Base-by-base conservation (phyloP, 2,329 filamentous ascomycete species). In the Botrytis elliptica region DNA sequence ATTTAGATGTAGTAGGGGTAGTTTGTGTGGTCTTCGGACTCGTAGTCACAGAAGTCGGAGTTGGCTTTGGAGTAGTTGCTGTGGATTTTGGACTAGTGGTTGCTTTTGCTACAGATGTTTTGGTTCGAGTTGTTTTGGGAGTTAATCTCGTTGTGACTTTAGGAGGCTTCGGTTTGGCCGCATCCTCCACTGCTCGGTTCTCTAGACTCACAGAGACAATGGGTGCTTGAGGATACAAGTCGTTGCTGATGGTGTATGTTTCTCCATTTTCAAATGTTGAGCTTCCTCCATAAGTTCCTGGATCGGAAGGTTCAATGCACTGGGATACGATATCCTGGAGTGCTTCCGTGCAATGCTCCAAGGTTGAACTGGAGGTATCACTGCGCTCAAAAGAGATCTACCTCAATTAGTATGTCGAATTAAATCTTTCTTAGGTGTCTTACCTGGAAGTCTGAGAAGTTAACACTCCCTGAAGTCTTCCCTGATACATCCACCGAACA, bases 221-320 rank as follows among this genome's bases (percentile, higher is more conserved):
- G 22, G 66, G 66, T 42, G n/a, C 66, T 69, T 44, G 49, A 4
- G 49, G 66, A 57, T 69, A 42, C 3, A 57, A 57, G 4, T 57
- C n/a, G 10, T 59, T 57, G 18, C 29, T 57, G 6, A 69, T 69
- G 1, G 66, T 33, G 40, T 69, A 69, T 22, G 9, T 22, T 57
- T 57, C 66, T 57, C 66, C 66, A 33, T 44, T 69, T 4, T 69
- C 49, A n/a, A 57, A 44, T 69, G 38, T 42, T 40, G n/a, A 42
- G 10, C n/a, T 42, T 25, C 49, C 66, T 33, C 66, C 36, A 57
- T 69, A 69, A 2, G n/a, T 69, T 44, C 66, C 38, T 33, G 36
- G 18, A 5, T 44, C 4, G 18, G 38, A 69, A 22, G n/a, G 18
- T 3, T 57, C 18, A 33, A 69, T 57, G 36, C 66, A 59, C 5